A percentile compares a stretch with the other conserved stretches of the same genome.
Evolutionary conservation across 176 grass and related monocot species (phyloP).

Genomic region (Guadua angustifolia): DNA sequence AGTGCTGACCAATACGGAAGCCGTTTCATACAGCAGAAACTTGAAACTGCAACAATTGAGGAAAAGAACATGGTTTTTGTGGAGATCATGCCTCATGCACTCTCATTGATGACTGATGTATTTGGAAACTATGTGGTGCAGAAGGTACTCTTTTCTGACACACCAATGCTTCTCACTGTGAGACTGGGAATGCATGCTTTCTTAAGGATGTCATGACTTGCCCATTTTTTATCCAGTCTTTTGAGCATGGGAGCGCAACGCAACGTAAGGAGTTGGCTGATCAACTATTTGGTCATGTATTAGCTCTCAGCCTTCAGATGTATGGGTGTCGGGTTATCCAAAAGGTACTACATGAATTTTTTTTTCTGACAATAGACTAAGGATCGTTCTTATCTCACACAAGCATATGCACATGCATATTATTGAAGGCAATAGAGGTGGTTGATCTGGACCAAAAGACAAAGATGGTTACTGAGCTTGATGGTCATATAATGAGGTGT

Average conservation of each 20-base stretch:
- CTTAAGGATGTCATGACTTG: slow-evolving; percentile 19
- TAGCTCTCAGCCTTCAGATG: slow-evolving; percentile 92
- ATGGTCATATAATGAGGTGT: slow-evolving; percentile 84
- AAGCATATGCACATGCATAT: slow-evolving; percentile 20
- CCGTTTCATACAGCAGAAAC: slow-evolving; percentile 97
- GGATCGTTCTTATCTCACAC: not conserved
- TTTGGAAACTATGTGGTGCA: slow-evolving; percentile 98
- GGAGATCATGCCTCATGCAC: slow-evolving; percentile 82
- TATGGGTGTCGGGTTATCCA: slow-evolving; percentile 93
- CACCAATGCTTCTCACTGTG: slow-evolving; percentile 7
- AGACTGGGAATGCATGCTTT: not conserved
- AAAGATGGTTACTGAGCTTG: slow-evolving; percentile 87
- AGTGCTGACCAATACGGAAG: slow-evolving; percentile 96
- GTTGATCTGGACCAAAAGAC: slow-evolving; percentile 93
- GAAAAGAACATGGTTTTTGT: slow-evolving; percentile 91
- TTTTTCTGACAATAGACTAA: not conserved
- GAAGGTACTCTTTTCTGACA: slow-evolving; percentile 62
- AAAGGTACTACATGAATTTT: slow-evolving; percentile 60
- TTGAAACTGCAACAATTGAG: slow-evolving; percentile 86
- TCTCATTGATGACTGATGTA: slow-evolving; percentile 92
- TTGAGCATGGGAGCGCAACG: slow-evolving; percentile 68
- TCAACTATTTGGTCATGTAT: slow-evolving; percentile 73
- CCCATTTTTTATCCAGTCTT: slow-evolving; percentile 56
- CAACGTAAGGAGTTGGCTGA: slow-evolving; percentile 81
- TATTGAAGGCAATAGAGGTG: slow-evolving; percentile 83